Base-by-base conservation (phyloP, 2,329 filamentous ascomycete genomes). In the Monascus ruber region DNA sequence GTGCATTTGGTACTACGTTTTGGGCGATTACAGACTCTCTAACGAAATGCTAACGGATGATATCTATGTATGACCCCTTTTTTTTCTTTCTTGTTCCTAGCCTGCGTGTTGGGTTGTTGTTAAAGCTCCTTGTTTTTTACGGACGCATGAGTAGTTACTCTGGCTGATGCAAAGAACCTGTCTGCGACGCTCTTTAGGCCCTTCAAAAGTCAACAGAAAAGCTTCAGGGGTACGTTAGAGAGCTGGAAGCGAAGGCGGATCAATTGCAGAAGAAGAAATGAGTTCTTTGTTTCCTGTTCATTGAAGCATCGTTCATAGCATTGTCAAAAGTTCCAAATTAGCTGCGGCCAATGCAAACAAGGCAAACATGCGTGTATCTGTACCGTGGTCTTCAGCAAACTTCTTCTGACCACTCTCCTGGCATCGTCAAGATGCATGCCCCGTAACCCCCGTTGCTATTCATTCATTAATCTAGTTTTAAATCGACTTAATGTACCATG, bases 1-100 rank as follows among this genome's bases (percentile, higher is more conserved):
- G 38, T 81, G 78, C 42, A 83, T 93, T 53, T 96, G 95, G 70
- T 87, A 85, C 63, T 96, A 96, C 64, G 77, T 94, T 49, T 69
- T 96, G 53, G 79, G 89, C 60, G 88, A 96, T 65, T 96, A 95
- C 72, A 86, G 87, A 68, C 73, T 87, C 33, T 85, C 86, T 51
- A 96, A 95, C 69, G 85, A 94, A 67, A 75, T 95, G 57, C 71
- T 96, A 65, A 89, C 82, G 44, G 87, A 94, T 67, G 89, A 96
- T 66, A 89, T 66, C 89, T 95, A 76, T 65, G 85, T 81, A 40
- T 38, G 11, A 6, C 24, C 11, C 24, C 32, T 28, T n/a, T 25
- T 26, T 39, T 6, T 31, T 31, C 28, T 34, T 24, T 9, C 26
- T 33, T 33, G 11, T 11, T n/a, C 3, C n/a, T 34, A 34, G n/a